Evolutionary conservation across 139 green algal genomes (phyloP), one percentile per base, ranked within the genome.

Genomic region (Marvania coccoides): DNA sequence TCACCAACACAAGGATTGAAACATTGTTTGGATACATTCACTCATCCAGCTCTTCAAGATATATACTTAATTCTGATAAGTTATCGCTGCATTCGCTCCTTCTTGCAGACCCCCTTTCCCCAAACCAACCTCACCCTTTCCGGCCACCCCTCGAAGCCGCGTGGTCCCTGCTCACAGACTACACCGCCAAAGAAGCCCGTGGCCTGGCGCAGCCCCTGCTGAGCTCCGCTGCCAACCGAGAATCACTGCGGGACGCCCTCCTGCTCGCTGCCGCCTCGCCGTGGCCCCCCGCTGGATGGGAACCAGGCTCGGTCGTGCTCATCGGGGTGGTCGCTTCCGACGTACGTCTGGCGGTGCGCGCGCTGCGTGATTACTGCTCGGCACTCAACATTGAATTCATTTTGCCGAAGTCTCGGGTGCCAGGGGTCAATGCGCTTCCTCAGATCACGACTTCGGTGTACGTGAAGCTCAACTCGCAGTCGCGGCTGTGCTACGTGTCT

Each of bases 321-420:
- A 38, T 91, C 47, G 85, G 83, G 1, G 61, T 91, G 36, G 38
- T 90, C 3, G 71, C 81, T 9, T 81, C 83, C 23, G 79, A 87
- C 9, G 64, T 85, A 15, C 57, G 73, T 19, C 61, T 86, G 9
- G 84, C 60, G 4, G 69, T 85, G 8, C 73, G 84, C 0, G 79
- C 81, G 1, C 72, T 86, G 26, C 61, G 84, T 0, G 84, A 90
- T 61, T 90, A 84, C 63, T 81, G 72, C 58, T 29, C 72, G 38
- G 80, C 74, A 1, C 65, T 87, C 15, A 59, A 61, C 2, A 47
- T 87, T 31, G 37, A 47, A 1, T 85, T 79, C 39, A 13, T 79
- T 5, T 8, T 58, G 36, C 74, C 76, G 24, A 33, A 39, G 8
- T 72, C 34, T 14, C 63, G 67, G 62, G 71, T 84, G 47, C 28